A percentile compares a stretch with the other conserved stretches of the same genome.
Evolutionary conservation across 306 rosid species (phyloP).

Genomic region (Morella rubra): DNA sequence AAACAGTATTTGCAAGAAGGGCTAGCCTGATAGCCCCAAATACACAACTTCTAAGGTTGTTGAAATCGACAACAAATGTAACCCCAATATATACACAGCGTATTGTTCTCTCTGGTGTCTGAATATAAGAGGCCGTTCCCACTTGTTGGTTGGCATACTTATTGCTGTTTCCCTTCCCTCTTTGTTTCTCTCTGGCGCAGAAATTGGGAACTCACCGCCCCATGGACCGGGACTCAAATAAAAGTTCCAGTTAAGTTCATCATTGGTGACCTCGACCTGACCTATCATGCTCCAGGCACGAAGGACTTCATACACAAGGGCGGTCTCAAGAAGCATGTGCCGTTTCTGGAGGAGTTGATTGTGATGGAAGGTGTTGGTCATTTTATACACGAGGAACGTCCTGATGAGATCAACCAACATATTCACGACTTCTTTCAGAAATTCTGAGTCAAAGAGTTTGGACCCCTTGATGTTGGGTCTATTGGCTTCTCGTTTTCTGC

Average conservation of each 20-base stretch:
- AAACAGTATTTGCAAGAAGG: no score
- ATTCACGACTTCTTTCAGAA: conserved; percentile 60
- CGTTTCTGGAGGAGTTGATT: conserved; percentile 62
- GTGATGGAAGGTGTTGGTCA: conserved; percentile 77
- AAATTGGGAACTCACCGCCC: conserved; percentile 79
- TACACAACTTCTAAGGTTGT: no score
- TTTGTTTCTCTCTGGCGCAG: conserved; percentile 32
- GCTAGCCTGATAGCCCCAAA: no score
- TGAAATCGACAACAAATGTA: no score
- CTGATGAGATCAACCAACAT: conserved; percentile 57
- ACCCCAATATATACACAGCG: no score
- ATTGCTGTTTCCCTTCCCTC: background rate
- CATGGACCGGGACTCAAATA: conserved; percentile 60
- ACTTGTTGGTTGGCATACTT: background rate
- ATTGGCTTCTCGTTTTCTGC: background rate
- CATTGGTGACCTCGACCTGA: conserved; percentile 72
- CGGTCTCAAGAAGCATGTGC: conserved; percentile 66
- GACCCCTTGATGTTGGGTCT: background rate
- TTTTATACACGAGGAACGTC: conserved; percentile 62
- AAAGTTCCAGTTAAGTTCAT: conserved; percentile 76
- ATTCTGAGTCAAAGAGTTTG: conserved; percentile 16
- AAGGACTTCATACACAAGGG: conserved; percentile 79
- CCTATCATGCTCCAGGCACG: conserved; percentile 45
- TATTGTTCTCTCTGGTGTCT: background rate
- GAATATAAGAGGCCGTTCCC: background rate